These are phyloP conservation scores for Penicillium digitatum DNA, from an alignment of 2,329 filamentous ascomycete genomes.

Conservation along the genomic window DNA sequence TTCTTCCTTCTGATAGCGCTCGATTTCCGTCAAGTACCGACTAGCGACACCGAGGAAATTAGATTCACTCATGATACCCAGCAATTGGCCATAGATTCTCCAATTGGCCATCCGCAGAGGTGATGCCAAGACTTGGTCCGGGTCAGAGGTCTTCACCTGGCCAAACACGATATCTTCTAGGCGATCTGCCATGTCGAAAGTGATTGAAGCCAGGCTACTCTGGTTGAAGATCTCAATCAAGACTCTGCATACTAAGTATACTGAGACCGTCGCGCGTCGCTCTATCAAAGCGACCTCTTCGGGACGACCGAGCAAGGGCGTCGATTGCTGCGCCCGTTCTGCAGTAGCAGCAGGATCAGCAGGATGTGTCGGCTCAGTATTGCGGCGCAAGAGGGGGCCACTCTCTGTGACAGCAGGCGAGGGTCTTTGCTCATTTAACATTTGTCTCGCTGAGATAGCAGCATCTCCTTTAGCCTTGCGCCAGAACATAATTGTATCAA, in stretches of 20 bases:
- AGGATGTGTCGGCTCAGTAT: slow-evolving; percentile 65
- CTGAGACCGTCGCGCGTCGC: slow-evolving; percentile 86
- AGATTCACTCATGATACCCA: slow-evolving; percentile 93
- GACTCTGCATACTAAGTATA: slow-evolving; percentile 91
- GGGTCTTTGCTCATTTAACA: slow-evolving; percentile 28
- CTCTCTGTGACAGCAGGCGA: slow-evolving; percentile 39
- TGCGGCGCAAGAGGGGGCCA: slow-evolving; percentile 58
- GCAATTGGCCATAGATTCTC: slow-evolving; percentile 85
- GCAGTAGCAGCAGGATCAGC: slow-evolving; percentile 30
- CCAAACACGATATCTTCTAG: slow-evolving; percentile 93
- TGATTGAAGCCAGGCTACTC: slow-evolving; percentile 77
- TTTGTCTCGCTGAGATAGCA: slow-evolving; percentile 62
- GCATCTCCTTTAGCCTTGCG: slow-evolving; percentile 92
- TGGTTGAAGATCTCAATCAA: slow-evolving; percentile 91
- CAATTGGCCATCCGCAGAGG: slow-evolving; percentile 88
- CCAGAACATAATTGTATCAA: slow-evolving; percentile 98
- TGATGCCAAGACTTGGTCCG: slow-evolving; percentile 66
- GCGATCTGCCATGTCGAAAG: slow-evolving; percentile 86
- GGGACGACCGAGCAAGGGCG: slow-evolving; percentile 50
- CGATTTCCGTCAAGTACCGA: slow-evolving; percentile 77
- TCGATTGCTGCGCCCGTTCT: slow-evolving; percentile 25
- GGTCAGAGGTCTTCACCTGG: slow-evolving; percentile 85
- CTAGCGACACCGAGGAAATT: slow-evolving; percentile 81
- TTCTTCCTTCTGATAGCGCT: slow-evolving; percentile 71
- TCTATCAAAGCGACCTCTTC: slow-evolving; percentile 76